Percentiles rank a stretch among this genome's conserved stretches.
Conservation (phyloP, 768 basidiomycete species). For the Termitomyces sp. region DNA sequence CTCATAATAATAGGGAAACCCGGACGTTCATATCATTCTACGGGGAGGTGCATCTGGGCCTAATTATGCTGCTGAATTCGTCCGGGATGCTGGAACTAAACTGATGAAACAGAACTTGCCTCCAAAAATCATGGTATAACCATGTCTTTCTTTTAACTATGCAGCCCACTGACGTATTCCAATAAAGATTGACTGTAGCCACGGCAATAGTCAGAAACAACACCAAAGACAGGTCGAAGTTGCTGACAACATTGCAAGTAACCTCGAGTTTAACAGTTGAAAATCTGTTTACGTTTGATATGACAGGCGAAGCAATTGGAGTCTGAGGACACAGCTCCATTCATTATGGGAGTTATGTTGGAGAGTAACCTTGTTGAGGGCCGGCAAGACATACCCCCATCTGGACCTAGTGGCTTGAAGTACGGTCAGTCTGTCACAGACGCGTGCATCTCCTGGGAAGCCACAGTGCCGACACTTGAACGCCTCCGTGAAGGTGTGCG, state of each 20-base stretch:
- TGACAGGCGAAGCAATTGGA: slow-evolving; percentile 67
- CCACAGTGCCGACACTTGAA: slow-evolving; percentile 76
- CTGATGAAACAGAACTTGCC: slow-evolving; percentile 73
- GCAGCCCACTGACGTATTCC: not conserved
- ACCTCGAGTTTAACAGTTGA: not conserved
- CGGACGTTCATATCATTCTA: slow-evolving; percentile 90
- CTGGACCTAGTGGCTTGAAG: slow-evolving; percentile 65
- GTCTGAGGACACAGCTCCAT: slow-evolving; percentile 58
- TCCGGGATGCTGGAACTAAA: slow-evolving; percentile 69
- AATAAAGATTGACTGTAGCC: slow-evolving; percentile 88
- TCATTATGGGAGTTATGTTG: slow-evolving; percentile 93
- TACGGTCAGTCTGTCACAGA: slow-evolving; percentile 89
- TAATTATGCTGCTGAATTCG: slow-evolving; percentile 79
- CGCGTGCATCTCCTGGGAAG: slow-evolving; percentile 88
- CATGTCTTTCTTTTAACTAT: not conserved
- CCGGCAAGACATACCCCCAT: slow-evolving; percentile 74
- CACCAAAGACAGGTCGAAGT: slow-evolving; percentile 86
- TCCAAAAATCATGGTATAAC: slow-evolving; percentile 79
- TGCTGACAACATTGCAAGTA: slow-evolving; percentile 79
- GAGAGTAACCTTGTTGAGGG: slow-evolving; percentile 90
- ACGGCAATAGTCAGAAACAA: slow-evolving; percentile 93
- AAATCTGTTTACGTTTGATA: not conserved
- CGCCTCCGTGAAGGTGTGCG: slow-evolving; percentile 85
- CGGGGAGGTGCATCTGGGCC: slow-evolving; percentile 88
- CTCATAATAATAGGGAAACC: slow-evolving; percentile 60